Percentiles rank a stretch among this genome's conserved stretches.
Conservation (phyloP, 192 early-diverging fungal genomes). For the Backusella australiensis region DNA sequence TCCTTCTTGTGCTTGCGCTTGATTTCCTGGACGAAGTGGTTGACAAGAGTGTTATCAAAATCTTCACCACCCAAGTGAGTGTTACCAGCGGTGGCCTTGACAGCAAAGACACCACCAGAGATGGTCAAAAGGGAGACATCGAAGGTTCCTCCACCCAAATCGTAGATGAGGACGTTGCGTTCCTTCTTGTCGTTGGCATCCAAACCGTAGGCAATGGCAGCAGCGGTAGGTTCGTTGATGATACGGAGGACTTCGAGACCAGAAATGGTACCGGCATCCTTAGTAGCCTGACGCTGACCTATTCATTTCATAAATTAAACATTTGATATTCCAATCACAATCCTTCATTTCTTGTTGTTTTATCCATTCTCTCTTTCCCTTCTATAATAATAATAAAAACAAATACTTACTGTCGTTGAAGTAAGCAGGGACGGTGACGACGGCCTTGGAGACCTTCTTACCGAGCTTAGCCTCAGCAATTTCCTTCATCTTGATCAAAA, state of each 20-base stretch:
- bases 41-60: slow-evolving; percentile 95
- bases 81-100: slow-evolving; percentile 94
- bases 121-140: slow-evolving; percentile 96
- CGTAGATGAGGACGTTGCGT: slow-evolving; percentile 93
- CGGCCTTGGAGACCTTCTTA: slow-evolving; percentile 67
- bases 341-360: too few relatives aligned
- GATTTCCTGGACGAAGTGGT: slow-evolving; percentile 85
- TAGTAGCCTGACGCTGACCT: slow-evolving; percentile 88
- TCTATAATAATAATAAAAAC: background rate
- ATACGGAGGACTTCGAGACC: slow-evolving; percentile 86
- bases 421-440: slow-evolving; percentile 77
- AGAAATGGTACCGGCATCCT: slow-evolving; percentile 87
- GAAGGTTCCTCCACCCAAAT: slow-evolving; percentile 98
- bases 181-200: slow-evolving; percentile 84
- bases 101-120: slow-evolving; percentile 95
- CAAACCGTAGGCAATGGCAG: slow-evolving; percentile 93
- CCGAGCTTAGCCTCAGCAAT: slow-evolving; percentile 59
- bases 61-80: slow-evolving; percentile 98
- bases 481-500: slow-evolving; percentile 72
- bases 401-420: slow-evolving; percentile 72
- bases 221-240: slow-evolving; percentile 91
- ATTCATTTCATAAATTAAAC: too few relatives aligned
- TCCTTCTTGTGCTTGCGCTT: slow-evolving; percentile 75
- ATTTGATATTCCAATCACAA: too few relatives aligned
- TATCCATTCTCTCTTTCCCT: too few relatives aligned